These are phyloP conservation scores for Wickerhamiella vanderwaltii DNA, from an alignment of 805 yeast genomes.

Conservation along the genomic window DNA sequence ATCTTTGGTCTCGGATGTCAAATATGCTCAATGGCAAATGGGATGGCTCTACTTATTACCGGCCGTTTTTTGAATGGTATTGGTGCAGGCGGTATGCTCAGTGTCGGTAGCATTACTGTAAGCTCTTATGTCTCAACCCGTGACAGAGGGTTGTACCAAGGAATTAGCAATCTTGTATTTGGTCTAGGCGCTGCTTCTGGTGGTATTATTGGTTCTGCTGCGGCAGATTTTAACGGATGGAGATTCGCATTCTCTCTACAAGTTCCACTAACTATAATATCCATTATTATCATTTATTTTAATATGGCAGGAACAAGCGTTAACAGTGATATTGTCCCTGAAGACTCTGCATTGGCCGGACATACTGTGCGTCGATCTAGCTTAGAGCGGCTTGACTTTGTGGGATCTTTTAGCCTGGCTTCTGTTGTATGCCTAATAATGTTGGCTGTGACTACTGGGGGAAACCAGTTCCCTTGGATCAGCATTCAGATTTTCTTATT, in stretches of 20 bases:
- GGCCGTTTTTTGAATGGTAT: conserved; percentile 75
- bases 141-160: conserved; percentile 72
- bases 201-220: conserved; percentile 44
- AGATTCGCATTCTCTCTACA: conserved; percentile 35
- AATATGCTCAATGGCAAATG: conserved; percentile 40
- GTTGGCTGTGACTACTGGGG: conserved; percentile 57
- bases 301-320: conserved; percentile 13
- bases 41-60: conserved; percentile 47
- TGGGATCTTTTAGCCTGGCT: conserved; percentile 51
- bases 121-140: conserved; percentile 67
- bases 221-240: conserved; percentile 51
- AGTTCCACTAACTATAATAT: conserved; percentile 32
- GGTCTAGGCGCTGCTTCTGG: conserved; percentile 71
- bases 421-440: conserved; percentile 44
- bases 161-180: conserved; percentile 61
- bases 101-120: conserved; percentile 61
- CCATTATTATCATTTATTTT: conserved; percentile 26
- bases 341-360: conserved; percentile 24
- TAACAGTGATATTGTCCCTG: not conserved
- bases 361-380: conserved; percentile 33
- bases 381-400: conserved; percentile 49
- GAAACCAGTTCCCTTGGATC: conserved; percentile 38
- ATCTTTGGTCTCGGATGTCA: conserved; percentile 39
- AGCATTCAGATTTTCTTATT: conserved; percentile 32
- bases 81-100: conserved; percentile 83